phyloP scores from a whole-genome alignment of 106 monocot species.

The Amphibolis antarctica region DNA sequence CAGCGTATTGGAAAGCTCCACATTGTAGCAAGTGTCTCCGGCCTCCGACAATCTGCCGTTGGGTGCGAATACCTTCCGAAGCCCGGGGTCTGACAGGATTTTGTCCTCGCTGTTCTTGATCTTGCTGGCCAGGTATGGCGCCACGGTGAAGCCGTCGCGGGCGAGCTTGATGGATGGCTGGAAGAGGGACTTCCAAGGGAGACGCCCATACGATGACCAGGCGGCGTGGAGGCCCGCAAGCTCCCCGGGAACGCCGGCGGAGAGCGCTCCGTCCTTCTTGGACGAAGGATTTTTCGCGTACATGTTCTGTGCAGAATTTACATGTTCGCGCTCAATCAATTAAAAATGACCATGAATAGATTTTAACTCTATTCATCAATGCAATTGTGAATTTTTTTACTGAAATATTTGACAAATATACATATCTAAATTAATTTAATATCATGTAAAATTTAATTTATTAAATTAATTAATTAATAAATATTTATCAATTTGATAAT shows the following conservation, averaged over 20 bases:
- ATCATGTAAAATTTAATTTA: too few species aligned
- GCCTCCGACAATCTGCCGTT: conserved; percentile 33
- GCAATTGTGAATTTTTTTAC: too few species aligned
- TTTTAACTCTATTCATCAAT: too few species aligned
- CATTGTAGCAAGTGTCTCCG: conserved; percentile 50
- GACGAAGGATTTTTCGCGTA: conserved; percentile 38
- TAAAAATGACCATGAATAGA: too few species aligned
- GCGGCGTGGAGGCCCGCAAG: conserved; percentile 49
- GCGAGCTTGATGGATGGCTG: conserved; percentile 65
- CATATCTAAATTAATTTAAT: too few species aligned
- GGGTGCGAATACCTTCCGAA: conserved; percentile 41
- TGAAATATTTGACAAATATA: too few species aligned
- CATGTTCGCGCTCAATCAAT: too few species aligned
- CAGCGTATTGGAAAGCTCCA: conserved; percentile 43
- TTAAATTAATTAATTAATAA: too few species aligned
- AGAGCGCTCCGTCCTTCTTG: conserved; percentile 50
- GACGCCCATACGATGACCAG: conserved; percentile 46
- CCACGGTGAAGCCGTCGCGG: conserved; percentile 46
- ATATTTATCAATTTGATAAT: too few species aligned
- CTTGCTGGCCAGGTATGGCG: conserved; percentile 29
- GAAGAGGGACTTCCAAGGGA: conserved; percentile 68
- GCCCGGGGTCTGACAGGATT: conserved; percentile 60
- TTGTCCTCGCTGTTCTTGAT: conserved; percentile 6
- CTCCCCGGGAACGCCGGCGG: conserved; percentile 66
- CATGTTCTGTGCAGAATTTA: conserved; percentile 83